Conservation (phyloP, 1,284 basidiomycete species). For the Mycena sp. region DNA sequence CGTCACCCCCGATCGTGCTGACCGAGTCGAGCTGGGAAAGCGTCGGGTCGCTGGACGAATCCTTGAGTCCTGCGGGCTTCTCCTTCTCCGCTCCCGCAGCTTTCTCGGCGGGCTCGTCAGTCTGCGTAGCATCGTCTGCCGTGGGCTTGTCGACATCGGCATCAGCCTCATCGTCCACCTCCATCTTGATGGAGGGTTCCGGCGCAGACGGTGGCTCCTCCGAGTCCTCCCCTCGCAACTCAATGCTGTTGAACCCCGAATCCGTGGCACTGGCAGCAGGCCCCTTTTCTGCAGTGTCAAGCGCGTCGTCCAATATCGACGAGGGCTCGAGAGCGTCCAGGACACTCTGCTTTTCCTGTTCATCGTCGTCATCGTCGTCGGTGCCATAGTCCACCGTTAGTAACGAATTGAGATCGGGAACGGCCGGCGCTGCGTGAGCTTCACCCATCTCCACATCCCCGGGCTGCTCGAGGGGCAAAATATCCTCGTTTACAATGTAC, state of each 20-base stretch:
- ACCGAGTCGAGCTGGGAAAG: slow-evolving; percentile 40
- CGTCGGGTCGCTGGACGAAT: slow-evolving; percentile 59
- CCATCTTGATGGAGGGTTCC: slow-evolving; percentile 55
- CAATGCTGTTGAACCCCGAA: slow-evolving; percentile 20
- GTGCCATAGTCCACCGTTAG: slow-evolving; percentile 56
- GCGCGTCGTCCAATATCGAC: slow-evolving; percentile 58
- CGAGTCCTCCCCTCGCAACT: slow-evolving; percentile 41
- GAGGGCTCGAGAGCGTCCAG: slow-evolving; percentile 67
- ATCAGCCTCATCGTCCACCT: slow-evolving; percentile 65
- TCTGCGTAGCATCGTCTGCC: slow-evolving; percentile 45
- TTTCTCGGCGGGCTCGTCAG: slow-evolving; percentile 57
- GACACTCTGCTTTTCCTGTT: slow-evolving; percentile 59
- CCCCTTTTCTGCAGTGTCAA: slow-evolving; percentile 49
- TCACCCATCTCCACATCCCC: slow-evolving; percentile 43
- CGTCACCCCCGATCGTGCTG: slow-evolving; percentile 35
- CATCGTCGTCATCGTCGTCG: slow-evolving; percentile 72
- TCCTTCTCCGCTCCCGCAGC: slow-evolving; percentile 51
- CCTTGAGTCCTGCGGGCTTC: slow-evolving; percentile 39
- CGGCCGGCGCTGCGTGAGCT: slow-evolving; percentile 16
- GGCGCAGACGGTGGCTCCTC: slow-evolving; percentile 28
- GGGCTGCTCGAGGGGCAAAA: slow-evolving; percentile 26
- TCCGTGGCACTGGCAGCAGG: slow-evolving; percentile 28
- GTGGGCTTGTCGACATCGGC: not conserved
- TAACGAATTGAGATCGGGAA: slow-evolving; percentile 28
- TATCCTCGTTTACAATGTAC: slow-evolving; percentile 11